Conservation (phyloP, 140 eudicot species). For the Oenanthe javanica region DNA sequence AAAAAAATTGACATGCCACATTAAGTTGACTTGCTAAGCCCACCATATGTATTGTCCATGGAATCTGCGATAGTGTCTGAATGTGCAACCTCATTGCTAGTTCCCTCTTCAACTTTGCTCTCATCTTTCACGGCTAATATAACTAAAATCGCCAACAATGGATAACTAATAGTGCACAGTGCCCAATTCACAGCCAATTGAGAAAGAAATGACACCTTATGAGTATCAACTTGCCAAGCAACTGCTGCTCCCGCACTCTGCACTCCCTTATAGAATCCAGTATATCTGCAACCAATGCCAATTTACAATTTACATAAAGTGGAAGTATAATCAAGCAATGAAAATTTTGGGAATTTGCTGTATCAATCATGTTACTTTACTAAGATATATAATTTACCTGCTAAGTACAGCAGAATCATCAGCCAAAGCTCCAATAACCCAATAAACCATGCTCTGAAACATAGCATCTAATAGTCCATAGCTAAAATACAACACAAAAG, state of each 20-base stretch:
- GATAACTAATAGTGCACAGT: constrained; percentile 72
- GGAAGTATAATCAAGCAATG: not conserved
- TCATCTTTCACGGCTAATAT: constrained; percentile 73
- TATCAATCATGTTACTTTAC: not conserved
- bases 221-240: constrained; percentile 88
- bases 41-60: constrained; percentile 16
- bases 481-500: constrained; percentile 80
- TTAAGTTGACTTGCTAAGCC: constrained; percentile 19
- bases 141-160: constrained; percentile 59
- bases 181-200: constrained; percentile 76
- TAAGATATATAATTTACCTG: constrained; percentile 40
- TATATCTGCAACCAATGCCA: constrained; percentile 39
- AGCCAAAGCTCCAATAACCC: constrained; percentile 88
- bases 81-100: constrained; percentile 18
- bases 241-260: constrained; percentile 98
- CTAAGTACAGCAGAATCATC: constrained; percentile 88
- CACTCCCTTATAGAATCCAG: constrained; percentile 90
- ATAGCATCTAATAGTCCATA: constrained; percentile 89
- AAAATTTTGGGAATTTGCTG: not conserved
- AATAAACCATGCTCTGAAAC: constrained; percentile 95
- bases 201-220: constrained; percentile 52
- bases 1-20: not conserved
- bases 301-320: not conserved
- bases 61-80: constrained; percentile 13
- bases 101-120: constrained; percentile 22